phyloP scores from a whole-genome alignment of 805 yeast species.

The Torulaspora quercuum region DNA sequence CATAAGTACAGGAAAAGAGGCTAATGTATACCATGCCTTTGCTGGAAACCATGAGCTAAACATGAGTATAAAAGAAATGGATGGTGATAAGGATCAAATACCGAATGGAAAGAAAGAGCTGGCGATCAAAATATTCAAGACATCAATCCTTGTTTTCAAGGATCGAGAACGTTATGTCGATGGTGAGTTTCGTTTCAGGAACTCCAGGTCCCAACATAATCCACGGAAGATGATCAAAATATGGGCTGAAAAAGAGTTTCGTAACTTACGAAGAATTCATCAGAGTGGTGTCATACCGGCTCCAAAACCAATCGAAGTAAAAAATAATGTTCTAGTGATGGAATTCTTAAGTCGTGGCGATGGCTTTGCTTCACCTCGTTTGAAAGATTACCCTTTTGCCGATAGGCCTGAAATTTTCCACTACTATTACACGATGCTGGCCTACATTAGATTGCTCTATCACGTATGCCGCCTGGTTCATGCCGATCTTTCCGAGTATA shows the following conservation, averaged over 20 bases:
- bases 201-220: conserved; percentile 79
- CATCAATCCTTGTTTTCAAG: conserved; percentile 93
- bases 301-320: conserved; percentile 86
- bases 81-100: conserved; percentile 1
- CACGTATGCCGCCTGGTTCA: conserved; percentile 88
- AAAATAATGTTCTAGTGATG: conserved; percentile 91
- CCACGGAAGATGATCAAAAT: conserved; percentile 96
- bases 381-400: conserved; percentile 76
- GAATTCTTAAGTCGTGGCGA: conserved; percentile 73
- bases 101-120: conserved; percentile 46
- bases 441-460: conserved; percentile 82
- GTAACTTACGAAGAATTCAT: conserved; percentile 82
- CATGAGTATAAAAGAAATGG: conserved; percentile 17
- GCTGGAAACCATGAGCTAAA: conserved; percentile 33
- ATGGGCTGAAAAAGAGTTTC: conserved; percentile 98
- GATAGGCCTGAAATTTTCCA: conserved; percentile 61
- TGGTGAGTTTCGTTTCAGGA: conserved; percentile 91
- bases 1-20: conserved; percentile 95
- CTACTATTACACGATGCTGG: conserved; percentile 73
- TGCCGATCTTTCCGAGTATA: conserved; percentile 95
- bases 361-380: conserved; percentile 88
- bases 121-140: conserved; percentile 93
- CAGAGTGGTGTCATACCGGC: conserved; percentile 75
- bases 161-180: conserved; percentile 94
- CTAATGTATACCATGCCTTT: conserved; percentile 89